A percentile compares a stretch with the other conserved stretches of the same genome.
Evolutionary conservation across 352 stramenopile species (phyloP).

Genomic region (Achlya hypogyna): DNA sequence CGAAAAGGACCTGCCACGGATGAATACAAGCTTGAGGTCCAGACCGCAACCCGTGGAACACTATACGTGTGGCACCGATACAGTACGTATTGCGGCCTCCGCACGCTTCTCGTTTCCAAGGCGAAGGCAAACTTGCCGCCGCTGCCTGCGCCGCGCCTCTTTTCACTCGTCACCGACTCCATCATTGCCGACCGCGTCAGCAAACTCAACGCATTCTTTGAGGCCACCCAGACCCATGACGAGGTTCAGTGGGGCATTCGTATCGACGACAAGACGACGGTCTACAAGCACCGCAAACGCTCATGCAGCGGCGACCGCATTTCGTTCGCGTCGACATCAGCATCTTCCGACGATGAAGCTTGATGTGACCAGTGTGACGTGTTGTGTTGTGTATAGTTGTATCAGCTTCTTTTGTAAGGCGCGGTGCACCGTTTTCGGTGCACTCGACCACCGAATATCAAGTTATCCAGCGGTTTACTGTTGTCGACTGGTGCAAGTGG

Average conservation of each 20-base stretch:
- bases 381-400: not conserved
- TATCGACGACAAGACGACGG: slow-evolving; percentile 84
- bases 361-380: not conserved
- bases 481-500: too few relatives aligned
- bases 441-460: too few relatives aligned
- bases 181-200: slow-evolving; percentile 32
- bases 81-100: not conserved
- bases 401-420: too few relatives aligned
- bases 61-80: not conserved
- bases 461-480: too few relatives aligned
- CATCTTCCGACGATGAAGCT: not conserved
- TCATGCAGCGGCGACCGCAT: not conserved
- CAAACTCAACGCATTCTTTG: slow-evolving; percentile 80
- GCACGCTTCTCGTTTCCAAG: not conserved
- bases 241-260: slow-evolving; percentile 83
- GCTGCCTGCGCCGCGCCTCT: not conserved
- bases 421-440: too few relatives aligned
- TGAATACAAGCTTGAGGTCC: not conserved
- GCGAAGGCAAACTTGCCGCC: not conserved
- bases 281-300: slow-evolving; percentile 51
- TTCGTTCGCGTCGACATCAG: not conserved
- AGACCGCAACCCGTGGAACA: not conserved
- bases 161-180: slow-evolving; percentile 65
- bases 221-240: slow-evolving; percentile 75
- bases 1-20: not conserved